Conservation (phyloP, 2,329 filamentous ascomycete genomes). For the Aspergillus arachidicola region DNA sequence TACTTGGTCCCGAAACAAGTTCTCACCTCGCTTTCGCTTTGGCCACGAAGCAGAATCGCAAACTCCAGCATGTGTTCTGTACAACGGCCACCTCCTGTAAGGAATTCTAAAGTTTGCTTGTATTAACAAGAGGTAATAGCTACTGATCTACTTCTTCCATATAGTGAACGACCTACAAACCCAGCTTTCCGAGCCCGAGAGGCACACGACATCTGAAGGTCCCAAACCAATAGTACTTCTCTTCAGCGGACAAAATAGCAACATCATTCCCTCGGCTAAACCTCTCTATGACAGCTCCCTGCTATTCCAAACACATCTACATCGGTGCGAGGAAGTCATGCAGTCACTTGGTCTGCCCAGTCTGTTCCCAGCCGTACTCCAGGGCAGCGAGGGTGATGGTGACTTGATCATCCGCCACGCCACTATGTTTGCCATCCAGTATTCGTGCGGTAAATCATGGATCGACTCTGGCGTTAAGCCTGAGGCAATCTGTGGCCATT, state of each 20-base stretch:
- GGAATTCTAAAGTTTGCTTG: too few relatives aligned
- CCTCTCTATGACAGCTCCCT: constrained; percentile 30
- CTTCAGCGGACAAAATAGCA: constrained; percentile 43
- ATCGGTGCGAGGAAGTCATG: constrained; percentile 15
- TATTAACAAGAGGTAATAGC: too few relatives aligned
- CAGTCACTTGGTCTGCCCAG: constrained; percentile 30
- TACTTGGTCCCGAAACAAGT: too few relatives aligned
- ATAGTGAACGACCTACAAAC: too few relatives aligned
- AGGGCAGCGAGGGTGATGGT: constrained; percentile 17
- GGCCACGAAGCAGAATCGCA: too few relatives aligned
- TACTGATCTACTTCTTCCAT: too few relatives aligned
- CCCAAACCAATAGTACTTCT: constrained; percentile 33
- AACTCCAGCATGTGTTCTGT: too few relatives aligned
- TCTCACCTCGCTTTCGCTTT: too few relatives aligned
- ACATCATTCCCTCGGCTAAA: constrained; percentile 23
- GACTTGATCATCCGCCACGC: constrained; percentile 37
- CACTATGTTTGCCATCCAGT: constrained; percentile 41
- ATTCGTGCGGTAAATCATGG: constrained; percentile 41
- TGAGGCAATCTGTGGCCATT: constrained; percentile 40
- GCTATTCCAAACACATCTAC: constrained; percentile 35
- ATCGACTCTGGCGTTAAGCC: constrained; percentile 40
- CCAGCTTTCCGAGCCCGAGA: too few relatives aligned
- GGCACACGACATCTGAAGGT: too few relatives aligned
- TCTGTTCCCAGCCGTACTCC: constrained; percentile 36
- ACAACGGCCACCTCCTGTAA: too few relatives aligned